Evolutionary conservation across 768 basidiomycete genomes (phyloP), one percentile per base, ranked within the genome.

Genomic region (Phlegmacium glaucopus): DNA sequence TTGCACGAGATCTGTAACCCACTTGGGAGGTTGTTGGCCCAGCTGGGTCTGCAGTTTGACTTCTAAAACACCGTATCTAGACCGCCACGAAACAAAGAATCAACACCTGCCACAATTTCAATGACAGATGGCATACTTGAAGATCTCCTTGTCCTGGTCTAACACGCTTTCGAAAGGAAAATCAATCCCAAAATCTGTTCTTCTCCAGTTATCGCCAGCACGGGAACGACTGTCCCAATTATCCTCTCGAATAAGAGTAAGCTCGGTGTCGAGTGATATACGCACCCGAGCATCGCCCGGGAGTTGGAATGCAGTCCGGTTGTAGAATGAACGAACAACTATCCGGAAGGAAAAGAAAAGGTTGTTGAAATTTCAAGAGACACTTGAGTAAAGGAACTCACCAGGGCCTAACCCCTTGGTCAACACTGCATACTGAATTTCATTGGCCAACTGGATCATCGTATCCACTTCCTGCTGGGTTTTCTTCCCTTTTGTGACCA

Each of bases 231-330:
- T 90, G 64, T 97, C 94, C 90, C 94, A 98, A 60, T 96, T 90
- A 60, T 98, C 96, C 67, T 99, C 96, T 51, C 96, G 80, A 44
- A 96, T 66, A 79, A 99, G 85, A 4, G 90, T 87, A 28, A 99
- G 79, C 64, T 97, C 92, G 0, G 96, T 99, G 61, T 99, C 96
- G 50, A 99, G 83, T 13, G 96, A 98, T 50, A 99, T 97, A 42
- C 96, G 93, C 30, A 99, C 96, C 43, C 92, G 83, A n/a, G 94
- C 95, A 61, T 99, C 95, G 16, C 95, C 95, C 8, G 96, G 96
- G 17, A 99, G 80, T 68, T 99, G 96, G 77, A 99, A 99, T 1
- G 96, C 96, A 11, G 96, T 98, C 35, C 96, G 88, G 62, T 97
- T 96, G 72, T 98, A 99, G 71, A 97, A 99, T 8, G 94, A 92